Percentiles rank a stretch among this genome's conserved stretches.
phyloP scores from a whole-genome alignment of 2,329 filamentous ascomycete genomes.

The Pyricularia grisea region DNA sequence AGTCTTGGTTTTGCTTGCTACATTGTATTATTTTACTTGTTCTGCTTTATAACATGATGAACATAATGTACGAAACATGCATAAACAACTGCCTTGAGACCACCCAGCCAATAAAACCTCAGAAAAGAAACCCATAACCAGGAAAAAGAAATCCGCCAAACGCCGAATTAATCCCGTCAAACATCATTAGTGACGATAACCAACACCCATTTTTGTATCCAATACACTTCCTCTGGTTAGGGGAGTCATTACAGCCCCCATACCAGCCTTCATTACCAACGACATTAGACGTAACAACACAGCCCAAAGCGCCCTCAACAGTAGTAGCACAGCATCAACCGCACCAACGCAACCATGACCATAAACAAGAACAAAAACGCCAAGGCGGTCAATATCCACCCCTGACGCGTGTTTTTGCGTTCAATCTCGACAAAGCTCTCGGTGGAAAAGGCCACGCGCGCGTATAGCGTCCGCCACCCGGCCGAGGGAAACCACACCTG shows the following conservation, averaged over 20 bases:
- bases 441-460: constrained; percentile 86
- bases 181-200: not conserved
- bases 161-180: not conserved
- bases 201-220: not conserved
- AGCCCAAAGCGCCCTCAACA: not conserved
- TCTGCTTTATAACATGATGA: not conserved
- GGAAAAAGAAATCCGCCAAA: not conserved
- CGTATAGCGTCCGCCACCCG: constrained; percentile 90
- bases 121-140: not conserved
- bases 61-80: not conserved
- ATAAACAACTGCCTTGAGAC: not conserved
- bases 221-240: not conserved
- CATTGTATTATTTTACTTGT: no score
- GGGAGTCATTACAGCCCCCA: not conserved
- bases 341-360: not conserved
- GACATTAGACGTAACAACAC: not conserved
- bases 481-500: constrained; percentile 65
- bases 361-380: not conserved
- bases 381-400: constrained; percentile 40
- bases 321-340: not conserved
- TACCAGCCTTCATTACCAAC: not conserved
- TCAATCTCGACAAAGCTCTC: constrained; percentile 82
- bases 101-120: not conserved
- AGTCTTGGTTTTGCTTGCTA: no score
- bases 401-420: constrained; percentile 58